Conservation (phyloP, 176 grass and related monocot species). For the Triticum dicoccoides region DNA sequence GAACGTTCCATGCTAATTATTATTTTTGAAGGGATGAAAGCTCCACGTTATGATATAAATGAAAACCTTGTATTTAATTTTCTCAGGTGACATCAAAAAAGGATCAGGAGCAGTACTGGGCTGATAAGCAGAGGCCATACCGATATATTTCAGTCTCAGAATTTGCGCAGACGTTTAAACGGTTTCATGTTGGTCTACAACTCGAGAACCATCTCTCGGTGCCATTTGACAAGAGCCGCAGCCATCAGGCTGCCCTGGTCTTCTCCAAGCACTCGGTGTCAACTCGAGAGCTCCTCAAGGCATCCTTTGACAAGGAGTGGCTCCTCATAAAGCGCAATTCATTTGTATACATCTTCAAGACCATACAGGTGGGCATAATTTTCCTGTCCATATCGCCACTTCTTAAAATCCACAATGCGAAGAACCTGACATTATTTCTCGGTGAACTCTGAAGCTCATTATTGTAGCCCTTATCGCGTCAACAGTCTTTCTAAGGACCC, state of each 20-base stretch:
- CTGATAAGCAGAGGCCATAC: conserved; percentile 63
- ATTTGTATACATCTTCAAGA: conserved; percentile 94
- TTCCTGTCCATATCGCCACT: not conserved
- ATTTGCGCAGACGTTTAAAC: conserved; percentile 61
- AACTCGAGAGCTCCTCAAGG: conserved; percentile 74
- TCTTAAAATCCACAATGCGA: not conserved
- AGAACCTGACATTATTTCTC: not conserved
- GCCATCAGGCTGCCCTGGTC: conserved; percentile 82
- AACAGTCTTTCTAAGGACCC: conserved; percentile 71
- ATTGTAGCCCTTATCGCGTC: conserved; percentile 67
- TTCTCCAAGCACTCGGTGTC: conserved; percentile 72
- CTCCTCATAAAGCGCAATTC: conserved; percentile 98
- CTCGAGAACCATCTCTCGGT: conserved; percentile 84
- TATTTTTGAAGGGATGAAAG: not conserved
- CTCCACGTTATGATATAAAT: conserved; percentile 1
- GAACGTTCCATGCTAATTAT: not conserved
- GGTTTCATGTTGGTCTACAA: conserved; percentile 77
- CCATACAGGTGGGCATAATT: conserved; percentile 58
- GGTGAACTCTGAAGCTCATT: conserved; percentile 52
- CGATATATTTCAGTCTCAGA: conserved; percentile 80
- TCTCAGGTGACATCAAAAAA: conserved; percentile 92
- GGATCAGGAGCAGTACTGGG: conserved; percentile 99
- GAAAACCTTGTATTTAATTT: not conserved
- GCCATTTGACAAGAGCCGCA: conserved; percentile 66
- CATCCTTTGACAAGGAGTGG: conserved; percentile 92